Percentiles rank a stretch among this genome's conserved stretches.
These are phyloP conservation scores for Tolypocladium tropicale DNA, from an alignment of 2,329 filamentous ascomycete species.

Conservation along the genomic window DNA sequence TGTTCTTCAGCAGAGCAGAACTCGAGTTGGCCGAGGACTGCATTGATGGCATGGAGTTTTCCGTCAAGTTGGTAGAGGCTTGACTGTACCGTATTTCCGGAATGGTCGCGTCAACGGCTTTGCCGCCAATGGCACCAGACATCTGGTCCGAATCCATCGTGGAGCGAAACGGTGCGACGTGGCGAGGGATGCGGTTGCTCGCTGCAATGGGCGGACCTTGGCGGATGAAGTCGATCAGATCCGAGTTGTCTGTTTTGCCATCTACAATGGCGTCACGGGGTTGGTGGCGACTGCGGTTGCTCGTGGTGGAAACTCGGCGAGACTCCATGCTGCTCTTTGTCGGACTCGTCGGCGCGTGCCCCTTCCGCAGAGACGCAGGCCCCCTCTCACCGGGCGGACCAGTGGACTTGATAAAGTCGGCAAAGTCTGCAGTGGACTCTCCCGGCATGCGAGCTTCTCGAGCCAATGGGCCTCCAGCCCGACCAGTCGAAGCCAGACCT, in stretches of 20 bases:
- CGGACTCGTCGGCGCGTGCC: conserved; percentile 16
- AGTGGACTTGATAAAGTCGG: conserved; percentile 81
- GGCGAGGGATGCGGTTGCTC: conserved; percentile 62
- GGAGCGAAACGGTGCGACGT: conserved; percentile 74
- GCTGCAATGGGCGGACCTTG: conserved; percentile 61
- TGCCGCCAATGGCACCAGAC: conserved; percentile 40
- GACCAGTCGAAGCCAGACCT: conserved; percentile 10
- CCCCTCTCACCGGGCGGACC: conserved; percentile 49
- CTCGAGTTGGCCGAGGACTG: conserved; percentile 66
- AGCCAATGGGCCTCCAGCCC: conserved; percentile 27
- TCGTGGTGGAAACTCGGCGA: conserved; percentile 26
- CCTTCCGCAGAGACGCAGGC: conserved; percentile 23
- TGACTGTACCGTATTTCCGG: conserved; percentile 46
- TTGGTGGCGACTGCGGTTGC: conserved; percentile 46
- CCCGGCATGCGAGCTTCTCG: conserved; percentile 63
- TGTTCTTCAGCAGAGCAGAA: conserved; percentile 52
- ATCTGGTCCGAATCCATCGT: conserved; percentile 83
- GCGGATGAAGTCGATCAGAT: conserved; percentile 91
- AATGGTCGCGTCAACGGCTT: conserved; percentile 46
- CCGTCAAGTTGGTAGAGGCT: conserved; percentile 45
- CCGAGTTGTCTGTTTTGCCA: conserved; percentile 59
- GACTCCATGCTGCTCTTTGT: conserved; percentile 27
- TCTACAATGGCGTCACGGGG: conserved; percentile 62
- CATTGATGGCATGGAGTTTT: conserved; percentile 43
- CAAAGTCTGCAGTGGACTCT: conserved; percentile 72